Evolutionary conservation across 2,329 filamentous ascomycete genomes (phyloP), one percentile per base, ranked within the genome.

Genomic region (Colletotrichum magnum): DNA sequence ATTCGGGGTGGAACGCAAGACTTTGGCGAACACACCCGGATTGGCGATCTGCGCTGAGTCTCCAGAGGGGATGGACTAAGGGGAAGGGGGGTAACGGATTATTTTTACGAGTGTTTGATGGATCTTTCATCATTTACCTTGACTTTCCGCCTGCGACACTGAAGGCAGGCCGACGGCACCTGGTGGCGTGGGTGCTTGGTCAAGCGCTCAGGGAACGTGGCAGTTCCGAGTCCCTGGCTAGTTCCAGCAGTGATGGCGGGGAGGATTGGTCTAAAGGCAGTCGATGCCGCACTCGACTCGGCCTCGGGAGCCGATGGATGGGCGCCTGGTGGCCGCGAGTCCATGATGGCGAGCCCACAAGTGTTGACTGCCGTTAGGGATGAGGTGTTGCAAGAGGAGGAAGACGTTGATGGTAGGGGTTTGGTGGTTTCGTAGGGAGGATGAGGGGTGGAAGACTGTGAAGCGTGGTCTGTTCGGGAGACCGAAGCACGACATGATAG

Each of bases 111-210:
- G 28, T 32, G 28, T 9, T 32, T 32, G 28, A 32, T 32, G 28
- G 28, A 32, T 7, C 7, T 32, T 32, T 32, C 7, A 32, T 9
- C 10, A 32, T 32, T 16, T 58, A 54, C 57, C 62, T 66, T 69
- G n/a, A 58, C 57, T 39, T 62, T 66, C 39, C 57, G 57, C 26
- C 47, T 58, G 9, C 67, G 51, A 24, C 62, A 66, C 39, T 43
- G 48, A 52, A 69, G 43, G n/a, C 61, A 65, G 0, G 56, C 66
- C 7, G 66, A 51, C 9, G 50, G 26, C 16, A 65, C 66, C 7
- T 51, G 50, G 5, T 57, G 57, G 15, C 64, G 28, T 26, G 58
- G 18, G 18, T 13, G 50, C 28, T 21, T 66, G n/a, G 45, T 24
- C 10, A 21, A 47, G 4, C 16, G 47, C 2, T 62, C 62, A 3